A percentile compares a stretch with the other conserved stretches of the same genome.
Evolutionary conservation across 2,329 filamentous ascomycete species (phyloP).

Genomic region (Aspergillus brasiliensis): DNA sequence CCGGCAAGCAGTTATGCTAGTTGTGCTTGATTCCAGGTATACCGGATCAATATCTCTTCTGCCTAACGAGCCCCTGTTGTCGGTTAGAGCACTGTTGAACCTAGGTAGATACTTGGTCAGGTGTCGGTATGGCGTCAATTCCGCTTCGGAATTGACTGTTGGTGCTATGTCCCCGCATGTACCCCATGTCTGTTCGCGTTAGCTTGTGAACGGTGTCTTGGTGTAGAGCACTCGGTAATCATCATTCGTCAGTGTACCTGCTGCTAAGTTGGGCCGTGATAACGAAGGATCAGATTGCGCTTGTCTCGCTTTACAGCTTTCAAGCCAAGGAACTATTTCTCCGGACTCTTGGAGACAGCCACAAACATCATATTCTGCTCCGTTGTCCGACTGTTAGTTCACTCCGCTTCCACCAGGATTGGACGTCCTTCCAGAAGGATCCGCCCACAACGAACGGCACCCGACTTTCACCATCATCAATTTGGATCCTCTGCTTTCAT

Average conservation of each 20-base stretch:
- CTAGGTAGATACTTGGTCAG: not conserved
- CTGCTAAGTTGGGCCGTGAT: not conserved
- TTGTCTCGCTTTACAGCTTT: not conserved
- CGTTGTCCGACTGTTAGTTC: not conserved
- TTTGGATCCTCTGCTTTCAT: not conserved
- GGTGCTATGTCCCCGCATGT: not conserved
- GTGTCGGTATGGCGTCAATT: not conserved
- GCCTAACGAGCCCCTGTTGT: not conserved
- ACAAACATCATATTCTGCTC: not conserved
- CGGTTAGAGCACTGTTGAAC: not conserved
- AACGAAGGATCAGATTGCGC: not conserved
- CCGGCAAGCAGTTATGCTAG: not conserved
- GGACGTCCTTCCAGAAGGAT: not conserved
- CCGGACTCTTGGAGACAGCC: not conserved
- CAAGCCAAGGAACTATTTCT: not conserved
- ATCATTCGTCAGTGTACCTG: not conserved
- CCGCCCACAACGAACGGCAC: not conserved
- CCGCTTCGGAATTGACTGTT: no score
- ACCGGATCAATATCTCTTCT: not conserved
- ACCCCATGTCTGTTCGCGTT: not conserved
- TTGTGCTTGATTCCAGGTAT: not conserved
- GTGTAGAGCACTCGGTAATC: not conserved
- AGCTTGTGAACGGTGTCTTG: not conserved
- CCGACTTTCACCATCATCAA: not conserved
- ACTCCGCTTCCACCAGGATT: not conserved